These are phyloP conservation scores for Boletus coccyginus DNA, from an alignment of 768 basidiomycete genomes.

Conservation along the genomic window DNA sequence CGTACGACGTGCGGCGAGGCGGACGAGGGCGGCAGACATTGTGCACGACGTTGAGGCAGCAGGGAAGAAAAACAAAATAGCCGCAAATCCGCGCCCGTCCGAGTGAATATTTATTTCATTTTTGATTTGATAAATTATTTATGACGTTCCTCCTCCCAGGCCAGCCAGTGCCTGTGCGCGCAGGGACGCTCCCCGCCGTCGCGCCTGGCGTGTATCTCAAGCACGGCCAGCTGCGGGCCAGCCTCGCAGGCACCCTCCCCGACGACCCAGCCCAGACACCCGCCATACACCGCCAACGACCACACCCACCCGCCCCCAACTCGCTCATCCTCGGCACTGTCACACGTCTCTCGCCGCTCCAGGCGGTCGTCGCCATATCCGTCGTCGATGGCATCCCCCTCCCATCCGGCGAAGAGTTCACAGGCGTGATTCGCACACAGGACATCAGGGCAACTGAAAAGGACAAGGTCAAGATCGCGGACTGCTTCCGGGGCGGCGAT, in stretches of 20 bases:
- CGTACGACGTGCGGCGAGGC: conserved; percentile 65
- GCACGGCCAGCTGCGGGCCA: conserved; percentile 64
- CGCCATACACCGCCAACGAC: conserved; percentile 61
- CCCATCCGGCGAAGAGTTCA: conserved; percentile 83
- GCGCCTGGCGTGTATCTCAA: conserved; percentile 67
- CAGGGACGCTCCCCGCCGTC: conserved; percentile 52
- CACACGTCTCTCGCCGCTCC: conserved; percentile 77
- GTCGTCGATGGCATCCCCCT: conserved; percentile 86
- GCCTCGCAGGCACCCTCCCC: conserved; percentile 62
- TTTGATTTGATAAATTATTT: neutral
- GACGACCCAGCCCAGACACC: conserved; percentile 44
- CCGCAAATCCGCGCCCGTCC: conserved; percentile 24
- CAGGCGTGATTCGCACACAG: conserved; percentile 82
- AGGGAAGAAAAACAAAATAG: conserved; percentile 20
- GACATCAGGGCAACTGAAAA: conserved; percentile 91
- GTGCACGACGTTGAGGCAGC: conserved; percentile 14
- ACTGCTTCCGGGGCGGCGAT: conserved; percentile 91
- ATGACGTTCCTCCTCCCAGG: conserved; percentile 64
- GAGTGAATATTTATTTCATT: conserved; percentile 4
- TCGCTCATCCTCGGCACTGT: conserved; percentile 82
- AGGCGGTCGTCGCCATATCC: conserved; percentile 79
- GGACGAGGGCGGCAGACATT: conserved; percentile 67
- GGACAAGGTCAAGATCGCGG: conserved; percentile 83
- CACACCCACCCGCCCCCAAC: conserved; percentile 70
- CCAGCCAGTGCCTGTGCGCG: conserved; percentile 63